Conservation (phyloP, 306 rosid genomes). For the Begonia masoniana region DNA sequence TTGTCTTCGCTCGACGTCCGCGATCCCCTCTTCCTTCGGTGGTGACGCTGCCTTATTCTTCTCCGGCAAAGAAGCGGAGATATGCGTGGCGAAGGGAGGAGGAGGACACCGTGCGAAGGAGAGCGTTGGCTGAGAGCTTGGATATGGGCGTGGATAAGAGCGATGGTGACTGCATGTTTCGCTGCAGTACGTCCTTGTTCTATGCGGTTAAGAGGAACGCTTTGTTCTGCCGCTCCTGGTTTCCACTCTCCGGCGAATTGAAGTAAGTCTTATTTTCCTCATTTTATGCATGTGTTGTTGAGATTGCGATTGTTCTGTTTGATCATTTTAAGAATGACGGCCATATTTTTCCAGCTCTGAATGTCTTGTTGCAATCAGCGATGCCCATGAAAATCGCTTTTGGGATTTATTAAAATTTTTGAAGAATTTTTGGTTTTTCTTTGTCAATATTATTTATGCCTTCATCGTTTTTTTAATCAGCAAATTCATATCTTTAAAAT, state of each 20-base stretch:
- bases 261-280: constrained; percentile 36
- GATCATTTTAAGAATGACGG: too few relatives aligned
- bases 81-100: constrained; percentile 58
- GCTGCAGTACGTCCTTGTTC: constrained; percentile 56
- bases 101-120: constrained; percentile 64
- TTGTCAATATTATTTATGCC: neutral
- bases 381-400: neutral
- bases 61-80: constrained; percentile 43
- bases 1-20: constrained; percentile 51
- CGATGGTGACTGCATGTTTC: constrained; percentile 28
- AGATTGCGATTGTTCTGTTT: too few relatives aligned
- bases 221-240: constrained; percentile 77
- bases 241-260: constrained; percentile 42
- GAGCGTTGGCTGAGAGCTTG: constrained; percentile 64
- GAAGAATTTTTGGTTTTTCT: neutral
- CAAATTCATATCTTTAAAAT: too few relatives aligned
- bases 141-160: constrained; percentile 26
- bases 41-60: constrained; percentile 12
- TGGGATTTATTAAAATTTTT: neutral
- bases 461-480: neutral
- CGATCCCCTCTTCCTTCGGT: constrained; percentile 11
- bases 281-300: neutral
- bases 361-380: neutral
- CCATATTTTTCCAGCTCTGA: neutral
- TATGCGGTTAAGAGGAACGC: constrained; percentile 51